Base-by-base conservation (phyloP, 371 early-diverging fungal species). In the Rhizopus stolonifer region DNA sequence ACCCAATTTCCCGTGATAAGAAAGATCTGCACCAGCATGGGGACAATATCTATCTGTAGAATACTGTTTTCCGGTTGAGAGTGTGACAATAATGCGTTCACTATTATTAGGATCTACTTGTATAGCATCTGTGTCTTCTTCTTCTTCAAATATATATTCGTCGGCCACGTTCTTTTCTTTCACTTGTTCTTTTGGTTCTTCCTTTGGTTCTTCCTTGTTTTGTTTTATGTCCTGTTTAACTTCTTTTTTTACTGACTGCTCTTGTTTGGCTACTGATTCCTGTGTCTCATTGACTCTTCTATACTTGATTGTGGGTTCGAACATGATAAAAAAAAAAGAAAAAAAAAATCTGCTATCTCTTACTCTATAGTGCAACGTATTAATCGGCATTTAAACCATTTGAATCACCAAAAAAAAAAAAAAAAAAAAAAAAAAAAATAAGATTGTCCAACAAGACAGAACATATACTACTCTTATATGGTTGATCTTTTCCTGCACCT, bases 11-110 rank as follows among this genome's bases (percentile, higher is more conserved):
- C 72, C 78, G 34, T 65, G 64, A 46, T 54, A 64, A 15, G 67
- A 56, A 14, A 78, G 58, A 34, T 78, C 78, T 2, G 75, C 75
- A 3, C 75, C 75, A n/a, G 69, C 74, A 58, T 78, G 78, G n/a
- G 78, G 75, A 49, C 78, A 78, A 46, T 78, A 78, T 22, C 75
- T 67, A 52, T 78, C 75, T 4, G 75, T 67, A 15, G 67, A 58
- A 29, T 65, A 74, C 23, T 69, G 53, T 40, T 60, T 61, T 7
- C 78, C 78, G 26, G 65, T 58, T 3, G 68, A 62, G 14, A 78
- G 61, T 13, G 78, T 78, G 10, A 78, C 40, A 6, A 74, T 52
- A 21, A 78, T 62, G 2, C 73, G 58, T 2, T 72, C 73, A 14
- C 69, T 54, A 40, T 77, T 68, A n/a, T 56, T 49, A 4, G 74